phyloP scores from a whole-genome alignment of 495 filamentous ascomycete genomes.

The Aspergillus kassunensis region DNA sequence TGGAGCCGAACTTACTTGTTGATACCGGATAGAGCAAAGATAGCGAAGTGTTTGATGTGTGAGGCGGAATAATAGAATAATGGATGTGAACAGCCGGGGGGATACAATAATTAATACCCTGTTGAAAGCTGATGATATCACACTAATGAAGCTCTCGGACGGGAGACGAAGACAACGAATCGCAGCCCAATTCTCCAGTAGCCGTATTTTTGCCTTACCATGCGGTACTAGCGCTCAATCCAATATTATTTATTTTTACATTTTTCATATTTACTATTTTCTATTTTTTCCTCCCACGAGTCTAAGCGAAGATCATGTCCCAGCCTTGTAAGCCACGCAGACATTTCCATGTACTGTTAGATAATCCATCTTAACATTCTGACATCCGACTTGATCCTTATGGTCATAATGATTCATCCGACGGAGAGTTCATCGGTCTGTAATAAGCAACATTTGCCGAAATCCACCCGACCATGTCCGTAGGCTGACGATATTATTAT shows the following conservation, averaged over 20 bases:
- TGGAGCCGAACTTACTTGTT: not conserved
- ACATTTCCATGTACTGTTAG: too few species aligned
- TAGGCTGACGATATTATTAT: too few species aligned
- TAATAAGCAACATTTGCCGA: not conserved
- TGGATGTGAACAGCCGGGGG: not conserved
- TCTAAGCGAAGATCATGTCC: slow-evolving; percentile 4
- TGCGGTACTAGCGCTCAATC: not conserved
- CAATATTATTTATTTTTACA: slow-evolving; percentile 1
- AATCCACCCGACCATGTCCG: not conserved
- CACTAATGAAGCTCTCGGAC: not conserved
- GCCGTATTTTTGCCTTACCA: not conserved
- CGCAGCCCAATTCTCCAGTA: not conserved
- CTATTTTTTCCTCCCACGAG: slow-evolving; percentile 4
- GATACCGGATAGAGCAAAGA: too few species aligned
- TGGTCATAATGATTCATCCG: not conserved
- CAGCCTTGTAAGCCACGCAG: slow-evolving; percentile 8
- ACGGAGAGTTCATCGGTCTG: too few species aligned
- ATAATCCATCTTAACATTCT: too few species aligned
- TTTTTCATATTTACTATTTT: slow-evolving; percentile 6
- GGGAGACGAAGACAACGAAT: not conserved
- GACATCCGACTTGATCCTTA: too few species aligned
- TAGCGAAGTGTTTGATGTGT: not conserved
- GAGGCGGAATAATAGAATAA: not conserved
- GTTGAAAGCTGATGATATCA: too few species aligned
- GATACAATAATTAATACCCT: not conserved